A percentile compares a stretch with the other conserved stretches of the same genome.
Conservation (phyloP, 306 rosid genomes). For the Clitoria ternatea region DNA sequence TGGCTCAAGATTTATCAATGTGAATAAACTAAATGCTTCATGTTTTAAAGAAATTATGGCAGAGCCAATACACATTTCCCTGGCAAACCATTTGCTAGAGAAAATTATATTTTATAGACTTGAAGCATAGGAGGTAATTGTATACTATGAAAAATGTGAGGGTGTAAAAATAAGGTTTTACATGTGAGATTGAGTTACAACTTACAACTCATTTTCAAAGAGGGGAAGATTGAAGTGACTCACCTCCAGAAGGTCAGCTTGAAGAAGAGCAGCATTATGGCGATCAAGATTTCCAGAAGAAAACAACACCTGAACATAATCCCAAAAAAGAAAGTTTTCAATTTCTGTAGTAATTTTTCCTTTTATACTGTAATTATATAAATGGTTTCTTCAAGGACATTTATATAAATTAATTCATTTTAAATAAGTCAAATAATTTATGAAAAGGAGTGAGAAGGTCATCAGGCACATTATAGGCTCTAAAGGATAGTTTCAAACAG, state of each 20-base stretch:
- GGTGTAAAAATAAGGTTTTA: background rate
- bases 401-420: background rate
- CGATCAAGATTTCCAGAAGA: conserved; percentile 57
- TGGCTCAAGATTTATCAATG: conserved; percentile 1
- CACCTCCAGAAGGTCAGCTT: conserved; percentile 81
- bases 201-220: background rate
- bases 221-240: conserved; percentile 19
- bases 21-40: background rate
- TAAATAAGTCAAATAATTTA: conserved; percentile 15
- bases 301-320: conserved; percentile 57
- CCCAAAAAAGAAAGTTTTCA: conserved; percentile 13
- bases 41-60: background rate
- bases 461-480: background rate
- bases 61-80: background rate
- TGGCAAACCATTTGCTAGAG: conserved; percentile 14
- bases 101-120: background rate
- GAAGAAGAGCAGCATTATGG: conserved; percentile 51
- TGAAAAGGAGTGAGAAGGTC: background rate
- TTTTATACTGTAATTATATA: background rate
- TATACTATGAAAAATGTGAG: background rate
- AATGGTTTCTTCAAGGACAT: conserved; percentile 10
- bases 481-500: conserved; percentile 6
- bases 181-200: background rate
- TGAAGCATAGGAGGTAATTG: background rate
- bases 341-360: background rate